Conservation (phyloP, 768 basidiomycete genomes). For the Cyathus striatus region DNA sequence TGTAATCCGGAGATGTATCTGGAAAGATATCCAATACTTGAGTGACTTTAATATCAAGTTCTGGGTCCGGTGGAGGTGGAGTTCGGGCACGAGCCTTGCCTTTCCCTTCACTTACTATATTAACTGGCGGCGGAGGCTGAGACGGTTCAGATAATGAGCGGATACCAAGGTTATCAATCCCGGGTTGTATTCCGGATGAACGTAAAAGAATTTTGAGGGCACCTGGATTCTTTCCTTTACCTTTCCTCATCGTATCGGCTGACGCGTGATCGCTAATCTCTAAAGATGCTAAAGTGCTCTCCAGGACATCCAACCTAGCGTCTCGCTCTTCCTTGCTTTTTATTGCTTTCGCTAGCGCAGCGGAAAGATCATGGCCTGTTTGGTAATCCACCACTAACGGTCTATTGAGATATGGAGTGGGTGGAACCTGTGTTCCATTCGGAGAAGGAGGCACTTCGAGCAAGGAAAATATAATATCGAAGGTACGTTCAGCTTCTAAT, state of each 20-base stretch:
- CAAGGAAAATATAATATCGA: constrained; percentile 56
- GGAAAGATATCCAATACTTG: constrained; percentile 80
- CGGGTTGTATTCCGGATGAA: constrained; percentile 46
- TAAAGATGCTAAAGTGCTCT: constrained; percentile 41
- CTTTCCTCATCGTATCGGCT: constrained; percentile 10
- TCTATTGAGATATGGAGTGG: constrained; percentile 60
- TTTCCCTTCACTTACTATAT: constrained; percentile 31
- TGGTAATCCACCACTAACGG: constrained; percentile 72
- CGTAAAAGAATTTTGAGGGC: constrained; percentile 60
- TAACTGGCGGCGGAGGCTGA: constrained; percentile 1
- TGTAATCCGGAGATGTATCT: constrained; percentile 47
- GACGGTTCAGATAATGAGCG: constrained; percentile 5
- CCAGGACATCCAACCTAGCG: constrained; percentile 51
- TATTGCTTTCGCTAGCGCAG: constrained; percentile 40
- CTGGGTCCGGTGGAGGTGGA: constrained; percentile 10
- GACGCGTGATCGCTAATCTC: constrained; percentile 14
- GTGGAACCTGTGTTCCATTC: constrained; percentile 7
- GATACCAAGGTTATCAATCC: constrained; percentile 30
- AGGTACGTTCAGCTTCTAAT: constrained; percentile 44
- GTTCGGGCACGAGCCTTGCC: constrained; percentile 24
- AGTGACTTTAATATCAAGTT: constrained; percentile 52
- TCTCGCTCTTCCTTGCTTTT: constrained; percentile 47
- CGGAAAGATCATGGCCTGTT: constrained; percentile 54
- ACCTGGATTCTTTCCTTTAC: constrained; percentile 36
- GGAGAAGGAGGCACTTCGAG: constrained; percentile 40